Evolutionary conservation across 352 stramenopile species (phyloP), one percentile per base, ranked within the genome.

Genomic region (Pythium periplocum): DNA sequence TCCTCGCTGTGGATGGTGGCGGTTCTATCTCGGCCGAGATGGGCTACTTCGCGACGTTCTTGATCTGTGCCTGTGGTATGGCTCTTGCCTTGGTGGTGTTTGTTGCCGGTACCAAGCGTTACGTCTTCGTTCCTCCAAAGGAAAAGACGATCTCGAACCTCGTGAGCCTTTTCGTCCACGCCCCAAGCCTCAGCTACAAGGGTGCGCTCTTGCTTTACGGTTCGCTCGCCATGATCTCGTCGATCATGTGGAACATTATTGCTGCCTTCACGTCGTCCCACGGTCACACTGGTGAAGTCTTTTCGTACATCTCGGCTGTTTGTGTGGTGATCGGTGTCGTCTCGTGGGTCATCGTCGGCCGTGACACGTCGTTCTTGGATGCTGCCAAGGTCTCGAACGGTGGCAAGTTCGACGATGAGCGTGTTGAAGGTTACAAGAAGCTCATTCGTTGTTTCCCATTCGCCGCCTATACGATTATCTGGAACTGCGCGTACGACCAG

Each of bases 11-110:
- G 45, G 75, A 95, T 53, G 82, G 83, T 11, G 73, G 77, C 12
- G 71, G 68, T 9, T 48, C 74, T 5, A 92, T 91, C 33, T 67
- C 71, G 12, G 65, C 71, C 33, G 62, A 87, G 43, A 92, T 86
- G 59, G 78, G 80, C 31, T 95, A 92, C 68, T 89, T 90, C 42
- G 73, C 80, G 17, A 83, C 82, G 3, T 95, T 76, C 55, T 12
- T 83, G 11, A 80, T 88, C 37, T 78, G 66, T 17, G 59, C 75
- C 2, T 47, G 58, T 8, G 64, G 81, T 30, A 63, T 87, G 55
- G 38, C 68, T 7, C 26, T 78, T 36, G 71, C 75, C n/a, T 57
- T 74, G 30, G 12, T 59, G 17, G 59, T 79, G 5, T 68, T 89
- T 55, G 54, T 73, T 26, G 34, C 62, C n/a, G 74, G 68, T 11